Base-by-base conservation (phyloP, 2,329 filamentous ascomycete genomes). In the Diaporthe humulicola region DNA sequence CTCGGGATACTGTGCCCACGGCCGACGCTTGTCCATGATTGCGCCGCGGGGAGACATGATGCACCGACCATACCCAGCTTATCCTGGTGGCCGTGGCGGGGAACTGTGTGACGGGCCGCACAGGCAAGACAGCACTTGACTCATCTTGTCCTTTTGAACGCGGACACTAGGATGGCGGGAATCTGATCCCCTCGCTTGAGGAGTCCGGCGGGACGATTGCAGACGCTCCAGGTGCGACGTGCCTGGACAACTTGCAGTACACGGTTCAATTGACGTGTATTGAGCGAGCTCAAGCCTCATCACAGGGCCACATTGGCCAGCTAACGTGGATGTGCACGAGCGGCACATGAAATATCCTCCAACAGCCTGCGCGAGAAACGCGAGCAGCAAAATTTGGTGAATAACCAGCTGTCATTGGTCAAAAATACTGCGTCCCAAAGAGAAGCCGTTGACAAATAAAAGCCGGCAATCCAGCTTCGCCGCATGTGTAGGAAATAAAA, bases 111-210 rank as follows among this genome's bases (percentile, higher is more conserved):
- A 33, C 45, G 45, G 52, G 52, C 64, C 25, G 64, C 25, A 22
- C 42, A 50, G 33, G 48, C 22, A 38, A 67, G 64, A 50, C 48
- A 54, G n/a, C n/a, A 54, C 33, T 69, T 67, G 64, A 67, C 42
- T 67, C 42, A 67, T 67, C 61, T 38, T 52, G 45, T 52, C 61
- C 45, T 67, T 28, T 67, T 52, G n/a, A 36, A 67, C n/a, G 45
- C 45, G 22, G 14, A 52, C 45, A 38, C 61, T 67, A 36, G 30
- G 30, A 7, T 45, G 30, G 30, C 61, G 30, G 30, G 42, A 12
- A 52, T 50, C 61, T 33, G 14, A 30, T 36, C 22, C 40, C 30
- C 19, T 36, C 61, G 36, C 61, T 50, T 67, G 61, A 67, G 42
- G 50, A 8, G 25, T 30, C 40, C 17, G 28, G 28, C 45, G 33